Conservation (phyloP, 129 eudicot species). For the Oenanthe sinensis region DNA sequence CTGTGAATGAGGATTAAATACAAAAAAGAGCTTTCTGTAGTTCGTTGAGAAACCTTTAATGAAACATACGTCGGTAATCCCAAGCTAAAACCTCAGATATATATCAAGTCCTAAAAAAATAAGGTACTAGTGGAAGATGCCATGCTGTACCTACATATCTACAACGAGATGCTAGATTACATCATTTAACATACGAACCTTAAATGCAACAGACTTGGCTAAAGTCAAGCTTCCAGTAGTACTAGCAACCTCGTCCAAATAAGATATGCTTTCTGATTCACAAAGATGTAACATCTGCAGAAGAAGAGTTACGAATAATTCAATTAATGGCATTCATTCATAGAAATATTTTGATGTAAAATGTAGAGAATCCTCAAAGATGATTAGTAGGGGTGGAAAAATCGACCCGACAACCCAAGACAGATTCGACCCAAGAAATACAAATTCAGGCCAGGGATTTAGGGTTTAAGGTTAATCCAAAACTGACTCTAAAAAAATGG, state of each 20-base stretch:
- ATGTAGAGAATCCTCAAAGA: not conserved
- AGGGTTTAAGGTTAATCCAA: not conserved
- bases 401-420: not conserved
- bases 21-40: not conserved
- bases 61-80: constrained; percentile 66
- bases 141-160: not conserved
- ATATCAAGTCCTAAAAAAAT: not conserved
- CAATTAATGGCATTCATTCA: constrained; percentile 7
- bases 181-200: constrained; percentile 41
- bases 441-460: not conserved
- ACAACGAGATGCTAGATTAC: not conserved
- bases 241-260: constrained; percentile 91
- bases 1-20: not conserved
- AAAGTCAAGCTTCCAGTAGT: constrained; percentile 55
- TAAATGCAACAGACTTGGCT: constrained; percentile 74
- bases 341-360: constrained; percentile 8
- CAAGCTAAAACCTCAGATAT: constrained; percentile 27
- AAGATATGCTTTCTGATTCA: constrained; percentile 89
- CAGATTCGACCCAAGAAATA: not conserved
- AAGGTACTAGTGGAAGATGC: not conserved
- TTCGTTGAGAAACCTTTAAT: constrained; percentile 38
- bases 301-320: constrained; percentile 16
- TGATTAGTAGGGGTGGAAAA: not conserved
- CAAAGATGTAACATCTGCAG: constrained; percentile 88
- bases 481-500: not conserved